Conservation (phyloP, 2,329 filamentous ascomycete species). For the Huntiella abstrusa region DNA sequence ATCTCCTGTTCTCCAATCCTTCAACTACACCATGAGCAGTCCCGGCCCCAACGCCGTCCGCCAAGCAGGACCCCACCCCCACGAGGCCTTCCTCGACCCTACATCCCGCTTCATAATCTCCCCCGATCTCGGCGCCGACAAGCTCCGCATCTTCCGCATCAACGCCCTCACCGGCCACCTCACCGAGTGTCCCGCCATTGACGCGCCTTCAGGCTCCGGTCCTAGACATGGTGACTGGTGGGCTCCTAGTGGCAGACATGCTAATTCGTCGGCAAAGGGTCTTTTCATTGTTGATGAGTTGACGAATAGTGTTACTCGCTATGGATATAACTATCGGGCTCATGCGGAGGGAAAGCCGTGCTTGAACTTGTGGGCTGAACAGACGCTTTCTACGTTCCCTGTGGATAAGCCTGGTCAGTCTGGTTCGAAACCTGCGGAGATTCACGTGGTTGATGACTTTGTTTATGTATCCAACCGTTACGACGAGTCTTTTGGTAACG, state of each 20-base stretch:
- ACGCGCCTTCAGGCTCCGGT: conserved; percentile 27
- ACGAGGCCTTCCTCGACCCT: conserved; percentile 30
- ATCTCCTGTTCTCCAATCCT: conserved; percentile 18
- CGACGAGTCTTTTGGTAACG: conserved; percentile 34
- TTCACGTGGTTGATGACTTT: conserved; percentile 34
- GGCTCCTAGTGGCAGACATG: conserved; percentile 16
- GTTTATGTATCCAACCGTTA: conserved; percentile 44
- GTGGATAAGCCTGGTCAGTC: conserved; percentile 22
- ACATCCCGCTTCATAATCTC: conserved; percentile 29
- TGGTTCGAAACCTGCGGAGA: conserved; percentile 34
- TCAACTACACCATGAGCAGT: conserved; percentile 23
- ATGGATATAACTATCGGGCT: conserved; percentile 26
- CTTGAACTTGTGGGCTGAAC: conserved; percentile 25
- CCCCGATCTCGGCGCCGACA: conserved; percentile 35
- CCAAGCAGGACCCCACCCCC: conserved; percentile 37
- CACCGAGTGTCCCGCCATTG: conserved; percentile 25
- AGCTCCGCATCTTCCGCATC: conserved; percentile 34
- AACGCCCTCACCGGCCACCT: conserved; percentile 25
- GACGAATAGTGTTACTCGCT: conserved; percentile 30
- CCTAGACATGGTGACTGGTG: conserved; percentile 35
- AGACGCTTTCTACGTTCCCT: conserved; percentile 29
- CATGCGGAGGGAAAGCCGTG: conserved; percentile 19
- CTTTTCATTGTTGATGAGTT: conserved; percentile 30
- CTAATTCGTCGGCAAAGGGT: conserved; percentile 8
- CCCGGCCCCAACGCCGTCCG: conserved; percentile 26